Evolutionary conservation across 108 stramenopile genomes (phyloP).

Genomic region (Cyclotella cryptica): DNA sequence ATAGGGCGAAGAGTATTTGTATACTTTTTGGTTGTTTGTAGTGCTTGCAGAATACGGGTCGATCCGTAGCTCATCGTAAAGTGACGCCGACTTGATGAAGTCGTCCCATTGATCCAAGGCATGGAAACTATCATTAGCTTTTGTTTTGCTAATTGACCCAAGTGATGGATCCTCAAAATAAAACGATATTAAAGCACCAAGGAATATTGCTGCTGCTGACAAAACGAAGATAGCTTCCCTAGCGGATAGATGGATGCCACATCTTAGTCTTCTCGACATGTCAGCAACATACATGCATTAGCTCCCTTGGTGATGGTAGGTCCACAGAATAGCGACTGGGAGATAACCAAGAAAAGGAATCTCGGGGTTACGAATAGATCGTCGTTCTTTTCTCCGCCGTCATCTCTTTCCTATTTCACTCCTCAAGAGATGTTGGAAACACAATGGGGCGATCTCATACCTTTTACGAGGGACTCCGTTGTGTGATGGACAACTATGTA

Average conservation of each 20-base stretch:
- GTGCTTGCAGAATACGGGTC: constrained; percentile 7
- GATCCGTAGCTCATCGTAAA: constrained; percentile 8
- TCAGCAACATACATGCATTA: too few species aligned
- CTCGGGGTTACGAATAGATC: too few species aligned
- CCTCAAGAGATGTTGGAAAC: too few species aligned
- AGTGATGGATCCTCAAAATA: background rate
- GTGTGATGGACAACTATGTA: too few species aligned
- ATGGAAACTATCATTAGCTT: background rate
- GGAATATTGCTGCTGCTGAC: background rate
- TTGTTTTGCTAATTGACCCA: background rate
- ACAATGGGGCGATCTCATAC: too few species aligned
- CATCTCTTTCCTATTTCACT: too few species aligned
- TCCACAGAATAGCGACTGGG: too few species aligned
- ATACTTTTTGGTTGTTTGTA: constrained; percentile 2
- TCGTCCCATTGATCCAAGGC: background rate
- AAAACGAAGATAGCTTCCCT: background rate
- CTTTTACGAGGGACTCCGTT: too few species aligned
- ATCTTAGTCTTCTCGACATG: too few species aligned
- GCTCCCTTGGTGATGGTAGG: too few species aligned
- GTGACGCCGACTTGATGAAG: background rate
- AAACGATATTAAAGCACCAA: background rate
- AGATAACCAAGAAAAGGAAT: too few species aligned
- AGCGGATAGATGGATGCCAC: background rate
- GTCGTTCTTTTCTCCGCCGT: too few species aligned
- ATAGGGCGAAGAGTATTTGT: constrained; percentile 36